Percentiles rank a stretch among this genome's conserved stretches.
Evolutionary conservation across 2,329 filamentous ascomycete genomes (phyloP).

Genomic region (Penicillium griseofulvum): DNA sequence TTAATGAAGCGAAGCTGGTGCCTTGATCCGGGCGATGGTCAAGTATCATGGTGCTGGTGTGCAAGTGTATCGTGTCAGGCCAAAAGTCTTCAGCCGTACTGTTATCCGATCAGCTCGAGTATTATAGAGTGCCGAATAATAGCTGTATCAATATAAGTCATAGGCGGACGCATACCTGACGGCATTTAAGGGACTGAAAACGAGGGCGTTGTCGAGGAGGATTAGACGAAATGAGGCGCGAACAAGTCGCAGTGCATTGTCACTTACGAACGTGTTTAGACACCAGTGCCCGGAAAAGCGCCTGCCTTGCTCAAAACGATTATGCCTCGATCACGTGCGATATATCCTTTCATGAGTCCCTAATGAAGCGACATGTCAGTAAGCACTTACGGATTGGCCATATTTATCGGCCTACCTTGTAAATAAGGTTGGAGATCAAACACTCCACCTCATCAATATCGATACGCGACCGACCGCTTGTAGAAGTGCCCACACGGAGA

Average conservation of each 20-base stretch:
- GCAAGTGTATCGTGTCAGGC: background rate
- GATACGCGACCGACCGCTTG: conserved; percentile 55
- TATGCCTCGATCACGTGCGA: conserved; percentile 82
- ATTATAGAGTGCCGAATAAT: background rate
- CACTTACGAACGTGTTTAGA: conserved; percentile 38
- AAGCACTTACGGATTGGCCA: background rate
- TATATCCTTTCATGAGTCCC: conserved; percentile 98
- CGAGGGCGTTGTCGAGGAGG: background rate
- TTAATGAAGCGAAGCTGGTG: background rate
- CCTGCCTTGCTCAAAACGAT: conserved; percentile 91
- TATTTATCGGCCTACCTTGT: conserved; percentile 68
- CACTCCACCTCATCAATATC: conserved; percentile 96
- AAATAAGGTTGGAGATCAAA: conserved; percentile 92
- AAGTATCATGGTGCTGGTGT: background rate
- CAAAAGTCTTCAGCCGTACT: background rate
- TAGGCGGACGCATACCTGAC: background rate
- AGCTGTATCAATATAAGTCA: background rate
- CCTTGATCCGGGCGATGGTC: background rate
- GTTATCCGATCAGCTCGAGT: background rate
- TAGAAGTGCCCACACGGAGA: conserved; percentile 66
- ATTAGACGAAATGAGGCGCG: background rate
- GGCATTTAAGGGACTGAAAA: background rate
- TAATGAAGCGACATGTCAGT: conserved; percentile 41
- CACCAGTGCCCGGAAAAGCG: conserved; percentile 87
- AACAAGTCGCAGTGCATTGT: background rate